These are phyloP conservation scores for Cryptosporidium xiaoi DNA, from an alignment of 169 alveolate species.

Conservation along the genomic window DNA sequence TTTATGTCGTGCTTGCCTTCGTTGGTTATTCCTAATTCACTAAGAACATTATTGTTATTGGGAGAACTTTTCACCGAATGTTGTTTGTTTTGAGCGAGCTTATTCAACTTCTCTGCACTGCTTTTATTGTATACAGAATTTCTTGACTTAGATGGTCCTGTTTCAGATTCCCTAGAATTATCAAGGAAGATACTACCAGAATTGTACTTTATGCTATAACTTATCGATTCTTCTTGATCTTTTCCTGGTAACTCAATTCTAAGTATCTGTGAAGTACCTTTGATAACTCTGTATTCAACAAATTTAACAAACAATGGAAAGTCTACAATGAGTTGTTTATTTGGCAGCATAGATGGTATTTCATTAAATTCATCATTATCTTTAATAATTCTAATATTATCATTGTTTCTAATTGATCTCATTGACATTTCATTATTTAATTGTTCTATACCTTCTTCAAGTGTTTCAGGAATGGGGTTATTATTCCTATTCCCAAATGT, in stretches of 20 bases:
- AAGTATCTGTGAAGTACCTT: constrained; percentile 57
- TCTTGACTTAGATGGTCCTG: neutral
- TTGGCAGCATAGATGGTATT: neutral
- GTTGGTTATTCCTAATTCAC: neutral
- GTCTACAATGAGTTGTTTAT: constrained; percentile 29
- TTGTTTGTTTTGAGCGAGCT: too few relatives aligned
- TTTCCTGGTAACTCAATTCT: constrained; percentile 36
- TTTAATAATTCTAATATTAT: neutral
- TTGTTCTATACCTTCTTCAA: constrained; percentile 53
- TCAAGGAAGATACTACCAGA: constrained; percentile 30
- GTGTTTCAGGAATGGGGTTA: constrained; percentile 43
- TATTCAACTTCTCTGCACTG: neutral
- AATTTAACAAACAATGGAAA: constrained; percentile 43
- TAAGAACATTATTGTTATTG: neutral
- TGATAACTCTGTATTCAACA: constrained; percentile 56
- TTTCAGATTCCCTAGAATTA: neutral
- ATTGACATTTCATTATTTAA: constrained; percentile 22
- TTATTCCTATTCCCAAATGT: neutral
- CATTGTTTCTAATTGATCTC: constrained; percentile 18
- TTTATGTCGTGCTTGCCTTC: constrained; percentile 23
- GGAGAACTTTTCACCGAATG: neutral
- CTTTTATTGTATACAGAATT: neutral
- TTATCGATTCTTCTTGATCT: constrained; percentile 55
- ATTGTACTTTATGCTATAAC: constrained; percentile 3
- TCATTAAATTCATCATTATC: constrained; percentile 4